Percentiles rank a stretch among this genome's conserved stretches.
Evolutionary conservation across 2,329 filamentous ascomycete species (phyloP).

Genomic region (Capronia coronata): DNA sequence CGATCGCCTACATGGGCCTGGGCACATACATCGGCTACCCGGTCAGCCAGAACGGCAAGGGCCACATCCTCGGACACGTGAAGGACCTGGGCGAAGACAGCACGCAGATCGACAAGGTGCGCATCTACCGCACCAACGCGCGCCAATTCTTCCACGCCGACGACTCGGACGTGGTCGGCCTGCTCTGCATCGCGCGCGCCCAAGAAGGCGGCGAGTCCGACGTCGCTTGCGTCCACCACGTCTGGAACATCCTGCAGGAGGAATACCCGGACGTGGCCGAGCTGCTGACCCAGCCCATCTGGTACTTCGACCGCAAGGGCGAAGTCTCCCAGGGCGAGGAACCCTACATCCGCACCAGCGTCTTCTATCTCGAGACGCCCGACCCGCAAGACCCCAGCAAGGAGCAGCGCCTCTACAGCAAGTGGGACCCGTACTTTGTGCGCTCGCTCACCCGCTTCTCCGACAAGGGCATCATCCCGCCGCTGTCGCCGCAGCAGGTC

Average conservation of each 20-base stretch:
- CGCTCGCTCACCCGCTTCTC: constrained; percentile 68
- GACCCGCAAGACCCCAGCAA: constrained; percentile 37
- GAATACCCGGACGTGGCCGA: constrained; percentile 73
- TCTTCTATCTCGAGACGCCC: constrained; percentile 65
- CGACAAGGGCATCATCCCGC: constrained; percentile 64
- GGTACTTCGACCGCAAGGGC: constrained; percentile 91
- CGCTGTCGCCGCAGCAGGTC: constrained; percentile 61
- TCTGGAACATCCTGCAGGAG: constrained; percentile 71
- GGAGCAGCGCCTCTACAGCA: constrained; percentile 60
- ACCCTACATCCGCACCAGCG: constrained; percentile 62
- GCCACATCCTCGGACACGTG: constrained; percentile 81
- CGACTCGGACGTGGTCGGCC: constrained; percentile 72
- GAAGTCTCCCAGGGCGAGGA: constrained; percentile 69
- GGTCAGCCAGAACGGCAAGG: constrained; percentile 74
- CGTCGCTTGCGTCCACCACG: constrained; percentile 68
- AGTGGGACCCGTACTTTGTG: constrained; percentile 89
- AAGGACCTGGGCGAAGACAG: constrained; percentile 81
- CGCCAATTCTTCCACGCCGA: constrained; percentile 82
- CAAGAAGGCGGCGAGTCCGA: constrained; percentile 79
- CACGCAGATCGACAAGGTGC: constrained; percentile 73
- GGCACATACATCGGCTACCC: constrained; percentile 83
- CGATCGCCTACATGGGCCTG: constrained; percentile 84
- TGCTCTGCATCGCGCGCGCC: constrained; percentile 72
- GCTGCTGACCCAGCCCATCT: constrained; percentile 67
- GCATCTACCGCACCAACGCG: constrained; percentile 84